Percentiles rank a stretch among this genome's conserved stretches.
phyloP scores from a whole-genome alignment of 176 grass and related monocot genomes.

The Panicum miliaceum region DNA sequence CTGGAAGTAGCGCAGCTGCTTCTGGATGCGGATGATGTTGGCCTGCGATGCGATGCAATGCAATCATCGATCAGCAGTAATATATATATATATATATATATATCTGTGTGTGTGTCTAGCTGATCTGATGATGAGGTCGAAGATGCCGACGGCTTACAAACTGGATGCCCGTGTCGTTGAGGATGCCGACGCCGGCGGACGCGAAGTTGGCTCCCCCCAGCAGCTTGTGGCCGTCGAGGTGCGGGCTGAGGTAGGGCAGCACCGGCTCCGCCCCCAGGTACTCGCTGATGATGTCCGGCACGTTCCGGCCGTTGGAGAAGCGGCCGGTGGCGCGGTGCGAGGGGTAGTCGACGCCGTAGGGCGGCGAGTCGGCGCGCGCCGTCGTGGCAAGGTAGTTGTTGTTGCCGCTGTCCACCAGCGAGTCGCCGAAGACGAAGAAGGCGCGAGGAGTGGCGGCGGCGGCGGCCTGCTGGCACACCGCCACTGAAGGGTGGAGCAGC shows the following conservation, averaged over 20 bases:
- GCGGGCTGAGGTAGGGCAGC: slow-evolving; percentile 61
- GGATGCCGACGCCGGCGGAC: slow-evolving; percentile 61
- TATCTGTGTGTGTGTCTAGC: no score
- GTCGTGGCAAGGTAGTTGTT: slow-evolving; percentile 64
- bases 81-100: no score
- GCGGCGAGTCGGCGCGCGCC: slow-evolving; percentile 61
- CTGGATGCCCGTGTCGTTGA: slow-evolving; percentile 67
- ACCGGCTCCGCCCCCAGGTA: slow-evolving; percentile 53
- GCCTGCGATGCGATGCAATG: background rate
- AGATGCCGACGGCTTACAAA: background rate
- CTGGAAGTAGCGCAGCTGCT: slow-evolving; percentile 71
- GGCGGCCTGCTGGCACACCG: background rate
- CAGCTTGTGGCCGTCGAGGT: slow-evolving; percentile 50
- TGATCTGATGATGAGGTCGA: no score
- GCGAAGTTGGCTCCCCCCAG: slow-evolving; percentile 66
- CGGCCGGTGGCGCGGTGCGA: slow-evolving; percentile 55
- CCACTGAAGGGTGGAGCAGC: background rate
- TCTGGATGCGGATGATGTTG: slow-evolving; percentile 68
- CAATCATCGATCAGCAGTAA: no score
- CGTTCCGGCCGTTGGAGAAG: slow-evolving; percentile 67
- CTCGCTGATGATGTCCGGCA: slow-evolving; percentile 72
- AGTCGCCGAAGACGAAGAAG: slow-evolving; percentile 73
- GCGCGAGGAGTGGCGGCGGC: background rate
- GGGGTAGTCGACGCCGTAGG: slow-evolving; percentile 61
- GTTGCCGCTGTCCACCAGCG: slow-evolving; percentile 71